These are phyloP conservation scores for Solanum chiquidenum DNA, from an alignment of 257 asterid genomes.

Conservation along the genomic window DNA sequence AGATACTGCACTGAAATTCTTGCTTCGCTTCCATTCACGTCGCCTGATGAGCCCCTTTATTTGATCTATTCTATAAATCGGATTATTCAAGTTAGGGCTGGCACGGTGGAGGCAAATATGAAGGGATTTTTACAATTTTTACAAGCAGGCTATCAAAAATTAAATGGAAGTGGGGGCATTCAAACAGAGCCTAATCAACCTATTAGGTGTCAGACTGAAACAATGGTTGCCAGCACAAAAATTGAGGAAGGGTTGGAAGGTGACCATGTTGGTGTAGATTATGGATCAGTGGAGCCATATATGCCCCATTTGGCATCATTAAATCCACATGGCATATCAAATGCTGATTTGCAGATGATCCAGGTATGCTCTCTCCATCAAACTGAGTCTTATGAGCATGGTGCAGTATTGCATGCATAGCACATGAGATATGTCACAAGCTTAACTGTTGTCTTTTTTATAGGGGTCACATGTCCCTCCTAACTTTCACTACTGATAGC, in stretches of 20 bases:
- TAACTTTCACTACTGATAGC: neutral
- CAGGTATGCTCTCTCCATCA: conserved; percentile 40
- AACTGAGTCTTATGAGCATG: neutral
- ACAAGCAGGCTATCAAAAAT: conserved; percentile 35
- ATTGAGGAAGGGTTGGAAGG: conserved; percentile 30
- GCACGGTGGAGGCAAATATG: conserved; percentile 77
- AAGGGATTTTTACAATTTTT: conserved; percentile 57
- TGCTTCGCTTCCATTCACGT: conserved; percentile 76
- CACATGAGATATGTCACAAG: neutral
- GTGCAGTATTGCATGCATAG: neutral
- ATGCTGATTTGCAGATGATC: conserved; percentile 47
- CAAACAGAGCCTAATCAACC: conserved; percentile 20
- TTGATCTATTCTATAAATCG: conserved; percentile 81
- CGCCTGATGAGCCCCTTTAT: conserved; percentile 96
- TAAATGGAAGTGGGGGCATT: conserved; percentile 34
- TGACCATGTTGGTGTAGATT: conserved; percentile 22
- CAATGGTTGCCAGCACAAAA: conserved; percentile 18
- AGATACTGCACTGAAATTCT: conserved; percentile 94
- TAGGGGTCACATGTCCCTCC: neutral
- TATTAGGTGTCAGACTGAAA: conserved; percentile 13
- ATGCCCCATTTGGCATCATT: conserved; percentile 15
- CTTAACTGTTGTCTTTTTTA: neutral
- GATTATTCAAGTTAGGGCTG: conserved; percentile 85
- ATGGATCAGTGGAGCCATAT: conserved; percentile 25
- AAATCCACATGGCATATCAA: conserved; percentile 31